Conservation (phyloP, 305 asterid species). For the Solanum chacoense region DNA sequence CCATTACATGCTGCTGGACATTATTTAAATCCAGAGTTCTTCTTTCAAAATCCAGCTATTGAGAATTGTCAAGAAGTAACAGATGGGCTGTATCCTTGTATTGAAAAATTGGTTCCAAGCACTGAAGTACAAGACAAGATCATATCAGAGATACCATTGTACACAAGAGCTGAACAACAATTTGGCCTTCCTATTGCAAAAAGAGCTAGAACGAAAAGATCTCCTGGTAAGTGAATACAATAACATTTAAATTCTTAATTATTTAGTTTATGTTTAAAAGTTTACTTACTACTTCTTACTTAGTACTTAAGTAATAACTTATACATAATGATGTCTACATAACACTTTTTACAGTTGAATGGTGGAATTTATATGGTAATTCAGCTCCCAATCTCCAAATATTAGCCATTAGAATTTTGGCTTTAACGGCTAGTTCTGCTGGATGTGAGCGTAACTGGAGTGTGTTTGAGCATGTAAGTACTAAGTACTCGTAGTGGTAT, state of each 20-base stretch:
- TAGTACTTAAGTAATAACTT: no score
- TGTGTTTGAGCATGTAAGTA: no score
- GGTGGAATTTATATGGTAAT: no score
- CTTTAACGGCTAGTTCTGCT: no score
- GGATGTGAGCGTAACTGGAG: no score
- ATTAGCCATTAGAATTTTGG: no score
- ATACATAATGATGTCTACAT: no score
- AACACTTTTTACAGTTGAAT: no score
- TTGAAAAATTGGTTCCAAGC: background rate
- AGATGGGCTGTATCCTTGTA: background rate
- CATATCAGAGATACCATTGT: background rate
- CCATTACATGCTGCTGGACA: background rate
- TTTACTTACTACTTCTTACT: no score
- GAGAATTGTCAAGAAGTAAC: background rate
- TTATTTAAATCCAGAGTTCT: background rate
- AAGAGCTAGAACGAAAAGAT: background rate
- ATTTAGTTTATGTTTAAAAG: background rate
- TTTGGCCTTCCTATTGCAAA: no score
- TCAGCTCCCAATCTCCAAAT: no score
- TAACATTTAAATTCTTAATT: background rate
- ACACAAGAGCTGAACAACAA: no score
- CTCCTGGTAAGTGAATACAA: background rate
- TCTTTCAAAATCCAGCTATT: background rate
- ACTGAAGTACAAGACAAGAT: background rate
- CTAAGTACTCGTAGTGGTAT: background rate